Percentiles rank a stretch among this genome's conserved stretches.
phyloP scores from a whole-genome alignment of 129 eudicot species.

The Pittosporum tobira region DNA sequence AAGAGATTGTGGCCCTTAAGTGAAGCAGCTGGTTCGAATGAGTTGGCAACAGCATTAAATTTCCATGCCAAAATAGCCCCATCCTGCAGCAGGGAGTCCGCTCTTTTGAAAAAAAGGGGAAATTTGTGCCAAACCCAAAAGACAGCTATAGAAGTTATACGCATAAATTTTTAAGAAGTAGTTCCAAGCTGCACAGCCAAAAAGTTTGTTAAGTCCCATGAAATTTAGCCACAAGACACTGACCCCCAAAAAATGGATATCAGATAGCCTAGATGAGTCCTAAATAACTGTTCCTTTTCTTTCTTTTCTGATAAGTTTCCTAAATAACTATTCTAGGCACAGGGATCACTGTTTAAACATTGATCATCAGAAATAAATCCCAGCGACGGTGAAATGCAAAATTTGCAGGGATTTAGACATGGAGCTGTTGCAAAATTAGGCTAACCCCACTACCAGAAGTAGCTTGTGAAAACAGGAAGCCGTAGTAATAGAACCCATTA shows the following conservation, averaged over 20 bases:
- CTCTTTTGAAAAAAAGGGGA: neutral
- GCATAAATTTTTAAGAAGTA: too few relatives aligned
- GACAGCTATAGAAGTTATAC: neutral
- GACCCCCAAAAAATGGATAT: neutral
- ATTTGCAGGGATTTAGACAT: neutral
- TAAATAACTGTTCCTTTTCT: too few relatives aligned
- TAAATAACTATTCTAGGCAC: neutral
- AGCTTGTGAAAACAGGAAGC: neutral
- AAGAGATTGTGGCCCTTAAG: conserved; percentile 75
- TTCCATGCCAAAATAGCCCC: conserved; percentile 90
- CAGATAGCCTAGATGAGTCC: neutral
- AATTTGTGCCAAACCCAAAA: neutral
- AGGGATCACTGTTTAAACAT: neutral
- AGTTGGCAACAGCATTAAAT: conserved; percentile 57
- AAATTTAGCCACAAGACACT: too few relatives aligned
- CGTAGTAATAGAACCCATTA: too few relatives aligned
- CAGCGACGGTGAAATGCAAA: neutral
- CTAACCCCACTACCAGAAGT: neutral
- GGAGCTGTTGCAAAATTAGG: neutral
- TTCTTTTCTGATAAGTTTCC: too few relatives aligned
- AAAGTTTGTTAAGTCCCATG: too few relatives aligned
- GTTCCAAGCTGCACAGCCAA: too few relatives aligned
- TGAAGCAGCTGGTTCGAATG: conserved; percentile 92
- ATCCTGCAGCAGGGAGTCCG: conserved; percentile 42
- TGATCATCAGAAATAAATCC: neutral